These are phyloP conservation scores for Ceratobasidium sp. DNA, from an alignment of 1,284 basidiomycete species.

Conservation along the genomic window DNA sequence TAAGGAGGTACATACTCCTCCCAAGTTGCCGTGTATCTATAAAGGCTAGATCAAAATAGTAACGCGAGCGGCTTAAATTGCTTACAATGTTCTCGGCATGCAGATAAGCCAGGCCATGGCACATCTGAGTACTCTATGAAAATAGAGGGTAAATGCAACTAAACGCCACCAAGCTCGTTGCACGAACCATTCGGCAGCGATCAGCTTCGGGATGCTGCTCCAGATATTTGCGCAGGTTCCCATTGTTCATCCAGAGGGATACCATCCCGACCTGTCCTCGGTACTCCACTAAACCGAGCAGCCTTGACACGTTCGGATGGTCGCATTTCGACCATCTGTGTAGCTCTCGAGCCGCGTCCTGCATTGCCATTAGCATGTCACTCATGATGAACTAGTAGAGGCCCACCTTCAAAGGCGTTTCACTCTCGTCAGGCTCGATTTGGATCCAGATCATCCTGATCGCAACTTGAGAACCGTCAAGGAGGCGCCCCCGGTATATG, in stretches of 20 bases:
- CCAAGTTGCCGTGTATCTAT: constrained; percentile 14
- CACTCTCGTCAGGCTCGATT: too few relatives aligned
- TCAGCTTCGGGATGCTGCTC: not conserved
- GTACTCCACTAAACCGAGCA: constrained; percentile 10
- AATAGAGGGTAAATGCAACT: too few relatives aligned
- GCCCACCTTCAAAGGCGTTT: too few relatives aligned
- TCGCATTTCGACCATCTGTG: constrained; percentile 12
- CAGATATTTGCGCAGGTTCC: constrained; percentile 7
- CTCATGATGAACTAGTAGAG: too few relatives aligned
- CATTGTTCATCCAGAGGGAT: not conserved
- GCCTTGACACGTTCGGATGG: not conserved
- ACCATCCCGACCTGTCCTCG: constrained; percentile 1
- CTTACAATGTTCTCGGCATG: not conserved
- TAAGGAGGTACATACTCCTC: not conserved
- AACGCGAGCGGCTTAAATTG: not conserved
- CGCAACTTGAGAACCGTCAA: not conserved
- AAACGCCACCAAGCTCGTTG: too few relatives aligned
- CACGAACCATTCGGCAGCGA: constrained; percentile 15
- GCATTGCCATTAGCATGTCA: not conserved
- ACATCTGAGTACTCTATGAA: constrained; percentile 18
- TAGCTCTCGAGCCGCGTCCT: constrained; percentile 5
- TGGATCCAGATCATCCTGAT: too few relatives aligned
- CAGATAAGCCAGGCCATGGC: constrained; percentile 14
- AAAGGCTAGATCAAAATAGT: not conserved
- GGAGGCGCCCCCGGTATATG: not conserved